Base-by-base conservation (phyloP, 441 rosid genomes). In the Adansonia grandidieri region DNA sequence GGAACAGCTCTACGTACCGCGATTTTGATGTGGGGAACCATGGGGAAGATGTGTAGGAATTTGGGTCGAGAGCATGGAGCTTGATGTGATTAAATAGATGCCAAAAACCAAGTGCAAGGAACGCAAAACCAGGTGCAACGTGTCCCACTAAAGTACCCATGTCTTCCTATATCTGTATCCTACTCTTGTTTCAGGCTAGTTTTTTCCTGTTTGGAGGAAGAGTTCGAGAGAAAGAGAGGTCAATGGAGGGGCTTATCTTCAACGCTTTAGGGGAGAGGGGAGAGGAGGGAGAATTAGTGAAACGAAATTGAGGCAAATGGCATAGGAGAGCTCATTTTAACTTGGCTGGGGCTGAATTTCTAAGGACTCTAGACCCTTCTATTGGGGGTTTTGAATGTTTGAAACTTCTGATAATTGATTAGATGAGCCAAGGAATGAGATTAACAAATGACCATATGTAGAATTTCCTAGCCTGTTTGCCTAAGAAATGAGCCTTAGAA, bases 121-220 rank as follows among this genome's bases (percentile, higher is more conserved):
- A 91, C 80, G 91, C 93, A 57, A 89, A 78, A 0, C 97, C 97
- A 2, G 97, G 97, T 37, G 85, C 76, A 0, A 91, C 93, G 82
- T 95, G 97, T 51, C 98, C 97, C 28, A 90, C 88, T 45, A 89
- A 86, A 77, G 88, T 81, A 51, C 97, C 98, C 97, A 95, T 94
- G 0, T 53, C 20, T 28, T 8, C 15, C 5, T 14, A 4, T 9
- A 10, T 75, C 66, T 17, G 4, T 6, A 5, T 9, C 14, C 50
- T 9, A 19, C 20, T 61, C n/a, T 61, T 56, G 7, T 20, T 68
- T 63, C 44, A 6, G 4, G 61, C 40, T 24, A 11, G n/a, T 6
- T 28, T 74, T 20, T 61, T 7, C 28, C 6, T 15, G 0, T 0
- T 37, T 37, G n/a, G 67, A 48, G 11, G 2, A 62, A 53, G 7